A percentile compares a stretch with the other conserved stretches of the same genome.
phyloP scores from a whole-genome alignment of 352 stramenopile species.

The Blastocystis sp. region DNA sequence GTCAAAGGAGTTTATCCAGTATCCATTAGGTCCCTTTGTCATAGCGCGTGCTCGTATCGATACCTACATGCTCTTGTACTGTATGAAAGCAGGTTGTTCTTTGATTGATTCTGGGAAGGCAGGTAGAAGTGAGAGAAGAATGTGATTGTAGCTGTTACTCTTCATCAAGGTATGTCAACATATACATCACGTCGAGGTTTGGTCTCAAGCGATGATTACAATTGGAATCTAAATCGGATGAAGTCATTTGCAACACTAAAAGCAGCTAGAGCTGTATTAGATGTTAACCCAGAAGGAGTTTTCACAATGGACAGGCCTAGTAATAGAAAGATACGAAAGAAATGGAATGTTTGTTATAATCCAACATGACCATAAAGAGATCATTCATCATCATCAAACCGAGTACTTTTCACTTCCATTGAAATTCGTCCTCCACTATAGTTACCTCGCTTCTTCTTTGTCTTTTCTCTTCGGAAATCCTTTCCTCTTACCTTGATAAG shows the following conservation, averaged over 20 bases:
- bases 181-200: neutral
- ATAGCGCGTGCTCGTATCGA: slow-evolving; percentile 47
- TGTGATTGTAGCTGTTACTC: neutral
- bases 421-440: slow-evolving; percentile 87
- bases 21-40: neutral
- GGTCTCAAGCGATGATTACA: neutral
- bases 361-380: neutral
- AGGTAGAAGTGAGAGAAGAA: too few relatives aligned
- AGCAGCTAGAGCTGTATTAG: neutral
- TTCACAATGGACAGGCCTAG: neutral
- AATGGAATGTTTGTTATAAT: neutral
- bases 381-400: slow-evolving; percentile 72
- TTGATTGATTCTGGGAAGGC: neutral
- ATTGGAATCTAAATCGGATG: slow-evolving; percentile 13
- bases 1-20: neutral
- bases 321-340: neutral
- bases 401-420: slow-evolving; percentile 84
- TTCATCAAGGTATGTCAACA: slow-evolving; percentile 24
- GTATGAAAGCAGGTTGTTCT: neutral
- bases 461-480: slow-evolving; percentile 99
- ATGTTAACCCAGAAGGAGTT: neutral
- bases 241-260: neutral
- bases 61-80: slow-evolving; percentile 45
- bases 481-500: slow-evolving; percentile 93
- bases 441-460: slow-evolving; percentile 94